Conservation (phyloP, 495 filamentous ascomycete genomes). For the Aspergillus haitiensis region DNA sequence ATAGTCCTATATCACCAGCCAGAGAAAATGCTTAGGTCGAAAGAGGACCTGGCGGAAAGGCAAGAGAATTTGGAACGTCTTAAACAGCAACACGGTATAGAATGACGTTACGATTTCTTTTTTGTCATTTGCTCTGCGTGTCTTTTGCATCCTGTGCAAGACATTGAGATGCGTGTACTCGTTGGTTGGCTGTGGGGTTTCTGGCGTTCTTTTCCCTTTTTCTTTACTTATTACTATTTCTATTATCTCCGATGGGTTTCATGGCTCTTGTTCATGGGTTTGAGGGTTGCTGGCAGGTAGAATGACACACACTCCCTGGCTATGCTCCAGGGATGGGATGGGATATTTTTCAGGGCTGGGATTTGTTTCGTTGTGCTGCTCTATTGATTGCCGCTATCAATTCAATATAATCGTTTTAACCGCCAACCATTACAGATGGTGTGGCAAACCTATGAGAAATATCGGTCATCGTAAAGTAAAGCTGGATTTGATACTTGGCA, state of each 20-base stretch:
- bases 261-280: slow-evolving; percentile 33
- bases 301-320: slow-evolving; percentile 23
- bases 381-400: slow-evolving; percentile 28
- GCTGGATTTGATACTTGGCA: not conserved
- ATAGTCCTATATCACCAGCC: slow-evolving; percentile 97
- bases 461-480: too few species aligned
- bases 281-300: slow-evolving; percentile 30
- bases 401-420: slow-evolving; percentile 33
- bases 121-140: slow-evolving; percentile 37
- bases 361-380: slow-evolving; percentile 24
- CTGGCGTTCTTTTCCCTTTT: slow-evolving; percentile 40
- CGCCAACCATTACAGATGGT: slow-evolving; percentile 23
- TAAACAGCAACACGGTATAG: slow-evolving; percentile 97
- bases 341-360: slow-evolving; percentile 24
- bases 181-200: slow-evolving; percentile 49
- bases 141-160: slow-evolving; percentile 32
- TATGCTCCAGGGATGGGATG: slow-evolving; percentile 26
- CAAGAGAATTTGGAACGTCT: slow-evolving; percentile 96
- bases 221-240: not conserved
- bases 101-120: slow-evolving; percentile 61
- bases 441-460: slow-evolving; percentile 23
- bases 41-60: slow-evolving; percentile 90
- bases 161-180: slow-evolving; percentile 43
- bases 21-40: slow-evolving; percentile 91
- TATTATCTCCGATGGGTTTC: slow-evolving; percentile 31